Base-by-base conservation (phyloP, 805 yeast species). In the Komagataella phaffii region DNA sequence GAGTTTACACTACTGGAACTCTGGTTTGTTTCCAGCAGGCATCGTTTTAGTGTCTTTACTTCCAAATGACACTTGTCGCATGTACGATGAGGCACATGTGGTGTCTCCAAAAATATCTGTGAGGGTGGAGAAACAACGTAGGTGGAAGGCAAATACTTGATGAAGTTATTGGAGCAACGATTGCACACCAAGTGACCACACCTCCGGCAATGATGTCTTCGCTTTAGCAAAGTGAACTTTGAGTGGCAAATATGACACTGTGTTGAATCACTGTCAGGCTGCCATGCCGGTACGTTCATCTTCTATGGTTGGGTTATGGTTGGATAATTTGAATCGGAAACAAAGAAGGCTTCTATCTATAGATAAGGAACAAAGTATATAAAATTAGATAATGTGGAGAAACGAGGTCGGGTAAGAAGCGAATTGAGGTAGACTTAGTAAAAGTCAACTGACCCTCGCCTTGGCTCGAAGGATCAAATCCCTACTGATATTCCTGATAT, bases 121-220 rank as follows among this genome's bases (percentile, higher is more conserved):
- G 71, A 68, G 5, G 81, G 80, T 0, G 83, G 78, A 2, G 73
- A 65, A 3, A 79, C 83, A 7, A 83, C 79, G 55, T 74, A 70
- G 0, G 85, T 77, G 46, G 77, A 74, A 8, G 85, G 79, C 47
- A 81, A 71, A 61, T 82, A 85, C 40, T 72, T 69, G 6, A 78
- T 71, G 46, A 66, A 64, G 19, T 76, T 71, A 7, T 68, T 61
- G 6, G 91, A 81, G 59, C 96, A 88, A 45, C 62, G 59, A 30
- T 80, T 83, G 64, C 96, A 88, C 17, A 83, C 86, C 0, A 88
- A 83, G 40, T 80, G 70, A 2, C 96, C 96, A 67, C 96, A 88
- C 53, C 68, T 72, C 50, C 93, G 72, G 64, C 96, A 88, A 63
- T 88, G 96, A 66, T 88, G 96, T 52, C 89, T 74, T 53, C 96